Percentiles rank a stretch among this genome's conserved stretches.
phyloP scores from a whole-genome alignment of 306 rosid species.

The Fagus sylvatica region DNA sequence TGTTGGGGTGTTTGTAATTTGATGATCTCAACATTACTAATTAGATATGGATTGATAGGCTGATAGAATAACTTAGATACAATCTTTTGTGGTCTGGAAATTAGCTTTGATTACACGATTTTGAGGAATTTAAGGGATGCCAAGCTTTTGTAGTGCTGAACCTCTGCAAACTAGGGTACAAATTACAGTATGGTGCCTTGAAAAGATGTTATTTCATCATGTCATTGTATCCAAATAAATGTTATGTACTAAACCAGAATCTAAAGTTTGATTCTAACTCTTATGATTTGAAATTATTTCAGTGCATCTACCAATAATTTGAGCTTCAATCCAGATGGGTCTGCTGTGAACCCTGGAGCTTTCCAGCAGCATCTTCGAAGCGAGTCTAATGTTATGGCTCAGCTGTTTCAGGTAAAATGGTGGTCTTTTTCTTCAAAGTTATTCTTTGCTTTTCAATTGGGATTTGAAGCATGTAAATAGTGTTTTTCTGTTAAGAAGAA shows the following conservation, averaged over 20 bases:
- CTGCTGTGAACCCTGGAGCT: constrained; percentile 86
- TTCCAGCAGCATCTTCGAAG: constrained; percentile 80
- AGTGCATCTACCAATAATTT: constrained; percentile 68
- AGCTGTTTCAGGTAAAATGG: constrained; percentile 70
- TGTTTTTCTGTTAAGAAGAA: constrained; percentile 11
- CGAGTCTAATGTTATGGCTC: constrained; percentile 69
- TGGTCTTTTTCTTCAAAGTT: constrained; percentile 9
- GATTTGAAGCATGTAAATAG: constrained; percentile 2
- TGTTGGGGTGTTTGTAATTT: neutral
- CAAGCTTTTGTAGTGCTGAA: neutral
- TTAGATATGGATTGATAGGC: neutral
- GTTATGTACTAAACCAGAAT: constrained; percentile 3
- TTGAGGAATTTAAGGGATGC: neutral
- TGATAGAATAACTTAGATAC: neutral
- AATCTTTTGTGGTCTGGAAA: neutral
- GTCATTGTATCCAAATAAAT: neutral
- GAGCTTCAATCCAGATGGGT: constrained; percentile 82
- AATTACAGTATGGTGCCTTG: neutral
- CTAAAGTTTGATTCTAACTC: constrained; percentile 7
- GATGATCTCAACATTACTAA: neutral
- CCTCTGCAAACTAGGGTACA: neutral
- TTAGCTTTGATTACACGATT: neutral
- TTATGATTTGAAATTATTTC: constrained; percentile 28
- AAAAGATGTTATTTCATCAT: neutral
- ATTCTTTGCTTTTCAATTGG: constrained; percentile 8